Base-by-base conservation (phyloP, 805 yeast genomes). In the Candida glaebosa region DNA sequence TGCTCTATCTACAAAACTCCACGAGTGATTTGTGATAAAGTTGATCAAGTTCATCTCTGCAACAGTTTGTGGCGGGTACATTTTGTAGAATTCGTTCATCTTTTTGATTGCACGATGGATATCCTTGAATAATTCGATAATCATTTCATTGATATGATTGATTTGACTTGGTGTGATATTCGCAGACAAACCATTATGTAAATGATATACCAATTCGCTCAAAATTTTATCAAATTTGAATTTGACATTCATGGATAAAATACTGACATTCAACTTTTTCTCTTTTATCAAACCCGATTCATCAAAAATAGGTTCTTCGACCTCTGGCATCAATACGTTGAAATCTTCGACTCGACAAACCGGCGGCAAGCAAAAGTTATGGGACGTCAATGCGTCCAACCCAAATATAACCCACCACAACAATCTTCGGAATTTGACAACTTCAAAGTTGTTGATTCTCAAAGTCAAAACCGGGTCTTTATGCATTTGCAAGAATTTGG, bases 321-420 rank as follows among this genome's bases (percentile, higher is more conserved):
- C 82, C 25, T 67, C 72, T 0, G 84, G 83, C 48, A 76, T 56
- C n/a, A 73, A 60, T 0, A 81, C 81, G 48, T 79, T 81, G 53
- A 73, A 76, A 49, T 78, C 82, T 40, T 71, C 76, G 30, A 65
- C 58, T 42, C 64, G 61, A 44, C 81, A 75, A 25, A 76, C 66
- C 1, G 84, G 85, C 0, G 79, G 72, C 24, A 76, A 56, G 52
- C 79, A 71, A 37, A 75, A 75, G 46, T 79, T 78, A 43, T 78
- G 71, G 30, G 82, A 71, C 6, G 80, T 75, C 44, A 76, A 65
- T 3, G 77, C 71, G 54, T 81, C 87, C 45, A 81, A 57, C 19
- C 78, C 76, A 46, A 79, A 78, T 5, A 81, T 75, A 30, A 78
- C 80, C 84, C 84, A 81, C 84, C 85, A 81, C n/a, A 81, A 54